A percentile compares a stretch with the other conserved stretches of the same genome.
Evolutionary conservation across 2,329 filamentous ascomycete genomes (phyloP).

Genomic region (Arachnomyces sp.): DNA sequence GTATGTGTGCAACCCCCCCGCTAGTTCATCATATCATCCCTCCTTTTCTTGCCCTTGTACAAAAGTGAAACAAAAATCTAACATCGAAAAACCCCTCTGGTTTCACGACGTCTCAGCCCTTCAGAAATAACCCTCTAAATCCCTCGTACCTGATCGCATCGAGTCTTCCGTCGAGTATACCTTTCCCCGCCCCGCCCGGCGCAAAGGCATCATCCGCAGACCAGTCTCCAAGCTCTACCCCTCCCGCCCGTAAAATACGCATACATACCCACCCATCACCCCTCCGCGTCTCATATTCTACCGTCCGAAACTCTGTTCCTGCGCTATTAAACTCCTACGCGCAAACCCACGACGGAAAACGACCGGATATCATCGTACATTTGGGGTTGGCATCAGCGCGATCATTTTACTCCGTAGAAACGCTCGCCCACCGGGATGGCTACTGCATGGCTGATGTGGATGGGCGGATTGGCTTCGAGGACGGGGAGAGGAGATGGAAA

Average conservation of each 20-base stretch:
- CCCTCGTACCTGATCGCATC: slow-evolving; percentile 73
- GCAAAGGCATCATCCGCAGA: slow-evolving; percentile 15
- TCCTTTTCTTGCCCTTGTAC: slow-evolving; percentile 5
- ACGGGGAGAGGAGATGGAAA: slow-evolving; percentile 47
- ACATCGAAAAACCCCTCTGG: slow-evolving; percentile 1
- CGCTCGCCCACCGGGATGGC: slow-evolving; percentile 61
- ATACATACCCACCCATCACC: slow-evolving; percentile 53
- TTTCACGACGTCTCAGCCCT: slow-evolving; percentile 51
- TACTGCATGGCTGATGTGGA: slow-evolving; percentile 68
- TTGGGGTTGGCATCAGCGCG: slow-evolving; percentile 68
- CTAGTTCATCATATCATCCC: neutral
- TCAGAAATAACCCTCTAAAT: slow-evolving; percentile 66
- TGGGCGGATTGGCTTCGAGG: slow-evolving; percentile 35
- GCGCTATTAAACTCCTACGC: slow-evolving; percentile 48
- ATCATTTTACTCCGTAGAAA: slow-evolving; percentile 64
- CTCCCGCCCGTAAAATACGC: slow-evolving; percentile 24
- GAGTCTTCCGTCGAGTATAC: slow-evolving; percentile 58
- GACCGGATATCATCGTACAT: slow-evolving; percentile 63
- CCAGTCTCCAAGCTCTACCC: slow-evolving; percentile 1
- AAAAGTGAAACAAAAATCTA: neutral
- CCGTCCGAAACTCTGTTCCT: slow-evolving; percentile 58
- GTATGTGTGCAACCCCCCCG: slow-evolving; percentile 20
- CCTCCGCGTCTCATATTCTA: slow-evolving; percentile 63
- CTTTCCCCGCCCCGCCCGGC: slow-evolving; percentile 24
- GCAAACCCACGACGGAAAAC: slow-evolving; percentile 29